Evolutionary conservation across 2,329 filamentous ascomycete genomes (phyloP), one percentile per base, ranked within the genome.

Genomic region (Aspergillus pseudoviridinutans): DNA sequence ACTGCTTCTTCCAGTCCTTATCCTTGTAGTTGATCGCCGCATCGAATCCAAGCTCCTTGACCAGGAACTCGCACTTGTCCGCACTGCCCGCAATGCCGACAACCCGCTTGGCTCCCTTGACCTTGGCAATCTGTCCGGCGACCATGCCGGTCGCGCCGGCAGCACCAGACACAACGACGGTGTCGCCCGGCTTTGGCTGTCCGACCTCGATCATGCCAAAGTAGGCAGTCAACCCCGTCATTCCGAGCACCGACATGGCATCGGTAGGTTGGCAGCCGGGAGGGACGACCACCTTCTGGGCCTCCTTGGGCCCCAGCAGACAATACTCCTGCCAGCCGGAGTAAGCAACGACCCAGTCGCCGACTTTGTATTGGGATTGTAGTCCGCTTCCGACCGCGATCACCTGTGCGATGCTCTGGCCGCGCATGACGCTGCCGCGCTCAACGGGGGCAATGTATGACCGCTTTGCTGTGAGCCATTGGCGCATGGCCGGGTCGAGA

Each of bases 101-200:
- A 12, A 90, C 84, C 2, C 79, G 68, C 63, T 77, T 83, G 74
- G 64, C 82, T 12, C 87, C 89, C 72, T 86, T 85, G 54, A 91
- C 75, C 78, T 90, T 91, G 20, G 88, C 88, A 63, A 92, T 90
- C 75, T 93, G 90, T 0, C 88, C 89, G 0, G 85, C 89, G 1
- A 92, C 84, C 67, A 83, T 88, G 1, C 90, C 90, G 0, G 90
- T 92, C 0, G 89, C 90, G 2, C 90, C 90, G 0, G 90, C 90
- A 1, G 90, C 90, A 6, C 88, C 89, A 8, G 85, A 89, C 0
- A 93, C 87, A 7, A 92, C 88, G 1, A 93, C 89, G 3, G 88
- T 86, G 62, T 92, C 88, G 4, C 88, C 88, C 0, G 82, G 72
- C 71, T 87, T 85, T 44, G 88, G 84, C 55, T 87, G 77, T 2